Base-by-base conservation (phyloP, 1,139 yeast species). In the Candida glucosophila region DNA sequence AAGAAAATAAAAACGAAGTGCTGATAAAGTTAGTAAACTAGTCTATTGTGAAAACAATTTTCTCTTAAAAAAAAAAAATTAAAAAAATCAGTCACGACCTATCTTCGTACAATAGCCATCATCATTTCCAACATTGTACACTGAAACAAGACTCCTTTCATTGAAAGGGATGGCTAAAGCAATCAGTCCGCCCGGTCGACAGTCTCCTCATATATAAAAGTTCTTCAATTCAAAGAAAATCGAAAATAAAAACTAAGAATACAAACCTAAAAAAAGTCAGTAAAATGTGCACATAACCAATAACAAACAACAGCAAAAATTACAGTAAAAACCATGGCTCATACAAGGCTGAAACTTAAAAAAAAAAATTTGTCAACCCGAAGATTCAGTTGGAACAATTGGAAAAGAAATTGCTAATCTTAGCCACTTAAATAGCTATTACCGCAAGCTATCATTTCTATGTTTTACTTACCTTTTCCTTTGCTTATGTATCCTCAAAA, bases 281-380 rank as follows among this genome's bases (percentile, higher is more conserved):
- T 43, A 22, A n/a, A 14, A 7, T n/a, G 15, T n/a, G 10, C 14
- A 13, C 23, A 5, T 14, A 26, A n/a, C 5, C 4, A 13, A 18
- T 14, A 17, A 19, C 13, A 12, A 15, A 20, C 16, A 9, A 19
- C n/a, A 6, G 19, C 10, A 22, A 19, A 5, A 17, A 22, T 24
- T n/a, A 16, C 8, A 16, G n/a, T 10, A 19, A 19, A 24, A 30
- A n/a, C n/a, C n/a, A n/a, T n/a, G 51, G 77, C 82, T 76, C 83
- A 76, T 75, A 75, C 82, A 75, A 75, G 82, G 82, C 82, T 76
- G 82, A 76, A 76, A 76, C 83, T 76, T 76, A 76, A 75, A 81
- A 81, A 75, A 48, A 52, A 58, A 78, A 77, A 50, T 57, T 72
- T 75, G 82, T 76, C 82, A 67, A 74, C 82, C 73, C 63, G 63